Conservation (phyloP, 2,329 filamentous ascomycete species). For the Xylariaceae sp. region DNA sequence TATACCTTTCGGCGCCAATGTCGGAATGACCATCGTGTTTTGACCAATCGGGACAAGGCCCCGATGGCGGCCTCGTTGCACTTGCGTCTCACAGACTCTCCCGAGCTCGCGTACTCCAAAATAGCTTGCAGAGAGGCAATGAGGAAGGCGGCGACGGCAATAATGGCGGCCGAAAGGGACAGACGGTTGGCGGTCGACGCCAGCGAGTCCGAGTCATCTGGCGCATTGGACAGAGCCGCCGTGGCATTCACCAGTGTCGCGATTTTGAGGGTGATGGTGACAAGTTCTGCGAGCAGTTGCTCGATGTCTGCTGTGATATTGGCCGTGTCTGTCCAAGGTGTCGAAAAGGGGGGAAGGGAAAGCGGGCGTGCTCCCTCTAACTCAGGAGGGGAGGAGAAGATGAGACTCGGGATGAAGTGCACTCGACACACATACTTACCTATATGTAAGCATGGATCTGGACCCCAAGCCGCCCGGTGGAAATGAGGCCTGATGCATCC, state of each 20-base stretch:
- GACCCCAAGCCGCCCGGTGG: too few relatives aligned
- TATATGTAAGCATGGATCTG: too few relatives aligned
- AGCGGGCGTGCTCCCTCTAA: too few relatives aligned
- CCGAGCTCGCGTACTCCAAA: constrained; percentile 1
- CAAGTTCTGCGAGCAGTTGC: constrained; percentile 2
- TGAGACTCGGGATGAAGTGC: too few relatives aligned
- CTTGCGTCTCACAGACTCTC: constrained; percentile 1
- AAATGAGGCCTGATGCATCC: too few relatives aligned
- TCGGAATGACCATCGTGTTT: background rate
- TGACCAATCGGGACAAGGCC: background rate
- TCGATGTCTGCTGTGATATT: background rate
- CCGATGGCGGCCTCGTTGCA: background rate
- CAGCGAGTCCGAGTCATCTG: background rate
- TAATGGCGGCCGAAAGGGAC: constrained; percentile 1
- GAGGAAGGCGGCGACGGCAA: constrained; percentile 1
- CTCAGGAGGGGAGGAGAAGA: too few relatives aligned
- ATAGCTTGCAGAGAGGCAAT: constrained; percentile 1
- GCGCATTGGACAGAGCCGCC: too few relatives aligned
- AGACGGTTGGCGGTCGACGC: constrained; percentile 4
- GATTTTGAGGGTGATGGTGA: constrained; percentile 1
- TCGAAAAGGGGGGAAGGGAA: too few relatives aligned
- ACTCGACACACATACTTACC: too few relatives aligned
- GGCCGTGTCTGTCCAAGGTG: too few relatives aligned
- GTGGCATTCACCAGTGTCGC: background rate
- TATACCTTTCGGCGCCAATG: constrained; percentile 2